These are phyloP conservation scores for Ananas comosus DNA, from an alignment of 176 grass and related monocot species.

Conservation along the genomic window DNA sequence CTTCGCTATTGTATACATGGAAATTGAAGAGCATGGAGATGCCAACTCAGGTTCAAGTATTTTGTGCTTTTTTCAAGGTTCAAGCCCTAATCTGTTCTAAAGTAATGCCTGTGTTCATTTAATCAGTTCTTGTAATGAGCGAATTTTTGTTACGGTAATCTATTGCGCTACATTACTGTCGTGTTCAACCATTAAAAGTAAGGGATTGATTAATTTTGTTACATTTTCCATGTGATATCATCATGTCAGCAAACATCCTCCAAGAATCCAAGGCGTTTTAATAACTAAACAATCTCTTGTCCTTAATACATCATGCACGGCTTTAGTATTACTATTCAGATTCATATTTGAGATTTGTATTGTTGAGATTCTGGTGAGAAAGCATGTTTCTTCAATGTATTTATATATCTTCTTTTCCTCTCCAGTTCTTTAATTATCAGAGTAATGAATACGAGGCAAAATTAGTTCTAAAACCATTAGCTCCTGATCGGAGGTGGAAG, in stretches of 20 bases:
- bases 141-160: too few relatives aligned
- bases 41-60: neutral
- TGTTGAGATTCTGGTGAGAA: neutral
- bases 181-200: too few relatives aligned
- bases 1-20: neutral
- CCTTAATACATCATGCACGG: neutral
- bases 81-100: neutral
- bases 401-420: constrained; percentile 11
- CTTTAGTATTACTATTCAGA: neutral
- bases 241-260: neutral
- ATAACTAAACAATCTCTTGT: neutral
- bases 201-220: neutral
- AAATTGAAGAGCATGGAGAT: neutral
- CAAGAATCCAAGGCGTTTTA: neutral
- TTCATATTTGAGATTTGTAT: neutral
- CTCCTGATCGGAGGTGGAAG: constrained; percentile 60
- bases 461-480: constrained; percentile 67
- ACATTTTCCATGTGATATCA: neutral
- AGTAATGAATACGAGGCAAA: constrained; percentile 80
- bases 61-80: neutral
- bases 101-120: neutral
- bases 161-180: too few relatives aligned
- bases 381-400: neutral
- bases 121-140: neutral
- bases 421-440: constrained; percentile 79